Percentiles rank a stretch among this genome's conserved stretches.
These are phyloP conservation scores for Chrysosporium keratinophilum DNA, from an alignment of 2,329 filamentous ascomycete species.

Conservation along the genomic window DNA sequence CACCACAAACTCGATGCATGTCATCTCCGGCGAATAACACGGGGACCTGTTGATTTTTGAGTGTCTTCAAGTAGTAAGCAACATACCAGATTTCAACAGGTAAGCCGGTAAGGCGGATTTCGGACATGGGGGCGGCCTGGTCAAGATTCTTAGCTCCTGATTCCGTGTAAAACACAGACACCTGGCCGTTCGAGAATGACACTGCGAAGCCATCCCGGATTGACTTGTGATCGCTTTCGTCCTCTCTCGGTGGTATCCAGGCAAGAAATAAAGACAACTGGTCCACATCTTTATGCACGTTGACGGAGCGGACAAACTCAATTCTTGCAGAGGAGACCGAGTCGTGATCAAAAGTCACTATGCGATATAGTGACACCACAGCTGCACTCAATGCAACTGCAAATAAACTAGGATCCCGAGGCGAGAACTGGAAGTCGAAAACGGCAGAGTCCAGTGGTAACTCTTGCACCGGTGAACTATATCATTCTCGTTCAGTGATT, in stretches of 20 bases:
- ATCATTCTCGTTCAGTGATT: conserved; percentile 16
- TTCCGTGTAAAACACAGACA: conserved; percentile 45
- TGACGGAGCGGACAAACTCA: conserved; percentile 34
- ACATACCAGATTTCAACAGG: conserved; percentile 35
- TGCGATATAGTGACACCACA: conserved; percentile 35
- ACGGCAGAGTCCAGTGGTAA: conserved; percentile 59
- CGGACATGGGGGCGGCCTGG: conserved; percentile 47
- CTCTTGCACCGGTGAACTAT: conserved; percentile 49
- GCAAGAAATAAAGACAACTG: conserved; percentile 61
- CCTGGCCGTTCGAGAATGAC: conserved; percentile 59
- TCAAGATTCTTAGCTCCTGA: conserved; percentile 25
- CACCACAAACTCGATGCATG: conserved; percentile 29
- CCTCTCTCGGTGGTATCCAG: conserved; percentile 51
- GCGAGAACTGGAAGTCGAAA: conserved; percentile 75
- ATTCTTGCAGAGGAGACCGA: conserved; percentile 18
- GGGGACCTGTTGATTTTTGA: conserved; percentile 11
- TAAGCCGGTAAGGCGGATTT: conserved; percentile 56
- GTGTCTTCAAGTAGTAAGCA: conserved; percentile 15
- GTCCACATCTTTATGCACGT: conserved; percentile 43
- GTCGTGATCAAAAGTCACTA: conserved; percentile 17
- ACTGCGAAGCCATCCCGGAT: conserved; percentile 49
- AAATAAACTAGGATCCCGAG: conserved; percentile 46
- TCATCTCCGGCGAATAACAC: conserved; percentile 34
- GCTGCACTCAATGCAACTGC: conserved; percentile 66
- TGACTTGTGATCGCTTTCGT: conserved; percentile 19